phyloP scores from a whole-genome alignment of 2,329 filamentous ascomycete genomes.

The Fusarium proliferatum region DNA sequence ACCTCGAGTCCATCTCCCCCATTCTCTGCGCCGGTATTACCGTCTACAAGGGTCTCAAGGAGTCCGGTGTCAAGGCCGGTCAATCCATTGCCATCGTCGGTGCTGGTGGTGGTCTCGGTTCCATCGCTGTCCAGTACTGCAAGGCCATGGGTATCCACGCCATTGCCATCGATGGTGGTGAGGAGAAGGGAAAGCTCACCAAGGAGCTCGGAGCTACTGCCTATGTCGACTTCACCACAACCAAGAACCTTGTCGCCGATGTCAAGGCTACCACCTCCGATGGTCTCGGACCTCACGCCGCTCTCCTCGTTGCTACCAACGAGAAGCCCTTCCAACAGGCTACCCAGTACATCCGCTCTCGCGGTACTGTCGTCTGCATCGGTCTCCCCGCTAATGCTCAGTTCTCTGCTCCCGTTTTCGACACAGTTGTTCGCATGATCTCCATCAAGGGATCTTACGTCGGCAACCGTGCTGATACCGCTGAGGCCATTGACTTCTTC shows the following conservation, averaged over 20 bases:
- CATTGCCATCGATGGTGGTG: constrained; percentile 85
- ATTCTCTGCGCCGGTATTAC: constrained; percentile 88
- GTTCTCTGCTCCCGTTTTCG: constrained; percentile 87
- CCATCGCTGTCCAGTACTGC: constrained; percentile 85
- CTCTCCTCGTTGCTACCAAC: constrained; percentile 84
- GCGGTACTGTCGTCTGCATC: constrained; percentile 87
- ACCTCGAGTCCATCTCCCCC: constrained; percentile 81
- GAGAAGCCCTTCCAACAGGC: constrained; percentile 98
- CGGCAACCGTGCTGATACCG: constrained; percentile 87
- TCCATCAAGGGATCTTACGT: constrained; percentile 94
- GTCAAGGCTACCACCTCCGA: constrained; percentile 85
- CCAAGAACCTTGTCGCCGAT: constrained; percentile 82
- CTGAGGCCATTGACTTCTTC: constrained; percentile 93
- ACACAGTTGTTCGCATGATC: constrained; percentile 90
- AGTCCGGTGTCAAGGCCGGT: constrained; percentile 78
- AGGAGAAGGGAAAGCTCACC: constrained; percentile 81
- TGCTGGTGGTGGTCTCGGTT: constrained; percentile 85
- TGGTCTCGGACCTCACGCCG: constrained; percentile 86
- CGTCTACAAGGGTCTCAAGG: constrained; percentile 92
- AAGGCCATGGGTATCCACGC: constrained; percentile 87
- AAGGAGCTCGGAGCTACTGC: constrained; percentile 74
- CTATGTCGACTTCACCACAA: constrained; percentile 84
- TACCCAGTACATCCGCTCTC: constrained; percentile 84
- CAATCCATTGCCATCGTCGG: constrained; percentile 87
- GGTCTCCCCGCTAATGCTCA: constrained; percentile 85